A percentile compares a stretch with the other conserved stretches of the same genome.
Evolutionary conservation across 2,329 filamentous ascomycete genomes (phyloP).

Genomic region (Magnaporthales sp.): DNA sequence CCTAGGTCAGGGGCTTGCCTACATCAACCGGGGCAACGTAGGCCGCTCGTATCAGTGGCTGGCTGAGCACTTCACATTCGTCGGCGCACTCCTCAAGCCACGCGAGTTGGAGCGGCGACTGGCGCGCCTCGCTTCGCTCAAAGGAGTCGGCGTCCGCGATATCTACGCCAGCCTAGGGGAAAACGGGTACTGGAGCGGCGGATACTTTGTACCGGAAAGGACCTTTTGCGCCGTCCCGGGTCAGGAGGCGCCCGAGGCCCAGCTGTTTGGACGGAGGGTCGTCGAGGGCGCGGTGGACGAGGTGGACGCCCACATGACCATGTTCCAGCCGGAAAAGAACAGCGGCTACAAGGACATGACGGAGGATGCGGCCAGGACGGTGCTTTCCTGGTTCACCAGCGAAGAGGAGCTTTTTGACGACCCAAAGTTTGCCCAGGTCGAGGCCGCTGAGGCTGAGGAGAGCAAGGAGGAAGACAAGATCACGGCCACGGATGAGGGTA

Average conservation of each 20-base stretch:
- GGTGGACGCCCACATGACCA: conserved; percentile 59
- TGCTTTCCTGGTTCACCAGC: conserved; percentile 47
- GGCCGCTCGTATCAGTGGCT: conserved; percentile 70
- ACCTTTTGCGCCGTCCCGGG: conserved; percentile 65
- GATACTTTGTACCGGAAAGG: conserved; percentile 54
- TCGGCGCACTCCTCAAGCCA: conserved; percentile 67
- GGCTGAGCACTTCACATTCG: conserved; percentile 76
- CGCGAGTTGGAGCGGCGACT: conserved; percentile 64
- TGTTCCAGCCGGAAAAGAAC: conserved; percentile 57
- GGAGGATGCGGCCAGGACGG: conserved; percentile 45
- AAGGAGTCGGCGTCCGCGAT: conserved; percentile 61
- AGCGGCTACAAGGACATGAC: conserved; percentile 56
- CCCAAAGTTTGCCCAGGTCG: conserved; percentile 15
- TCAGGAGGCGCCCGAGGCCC: conserved; percentile 27
- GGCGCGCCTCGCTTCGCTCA: conserved; percentile 49
- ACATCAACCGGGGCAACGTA: conserved; percentile 48
- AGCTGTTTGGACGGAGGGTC: conserved; percentile 42
- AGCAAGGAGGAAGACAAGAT: conserved; percentile 9
- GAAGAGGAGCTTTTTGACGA: conserved; percentile 37
- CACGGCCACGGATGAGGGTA: conserved; percentile 10
- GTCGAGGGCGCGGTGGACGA: conserved; percentile 63
- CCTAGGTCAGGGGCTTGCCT: conserved; percentile 44
- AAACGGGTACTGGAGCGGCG: conserved; percentile 55
- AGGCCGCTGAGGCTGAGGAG: conserved; percentile 11
- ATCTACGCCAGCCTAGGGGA: conserved; percentile 70